Evolutionary conservation across 805 yeast species (phyloP).

Genomic region (Kockiozyma suomiensis): DNA sequence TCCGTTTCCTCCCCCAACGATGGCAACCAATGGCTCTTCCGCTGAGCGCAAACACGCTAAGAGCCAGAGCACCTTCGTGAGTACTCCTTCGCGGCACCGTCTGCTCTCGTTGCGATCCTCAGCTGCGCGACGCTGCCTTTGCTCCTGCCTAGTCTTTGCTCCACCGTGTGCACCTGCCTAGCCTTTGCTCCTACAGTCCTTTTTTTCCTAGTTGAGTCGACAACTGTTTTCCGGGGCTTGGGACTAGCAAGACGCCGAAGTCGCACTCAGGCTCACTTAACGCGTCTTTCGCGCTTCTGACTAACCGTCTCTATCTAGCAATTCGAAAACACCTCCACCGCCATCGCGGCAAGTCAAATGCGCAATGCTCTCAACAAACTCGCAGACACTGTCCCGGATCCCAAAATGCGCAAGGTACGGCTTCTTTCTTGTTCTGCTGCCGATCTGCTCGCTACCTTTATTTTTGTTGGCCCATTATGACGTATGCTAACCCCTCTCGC

Average conservation of each 20-base stretch:
- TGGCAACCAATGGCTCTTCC: conserved; percentile 17
- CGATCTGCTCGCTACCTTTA: not conserved
- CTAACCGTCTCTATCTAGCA: conserved; percentile 8
- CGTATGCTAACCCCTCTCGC: conserved; percentile 7
- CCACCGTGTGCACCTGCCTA: no score
- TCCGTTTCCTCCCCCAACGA: not conserved
- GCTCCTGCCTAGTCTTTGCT: no score
- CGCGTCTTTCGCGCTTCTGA: not conserved
- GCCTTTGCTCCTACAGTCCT: no score
- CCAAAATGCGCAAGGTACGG: conserved; percentile 39
- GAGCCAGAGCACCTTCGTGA: conserved; percentile 69
- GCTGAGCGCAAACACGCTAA: conserved; percentile 58
- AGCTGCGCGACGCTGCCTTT: not conserved
- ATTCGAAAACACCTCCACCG: conserved; percentile 91
- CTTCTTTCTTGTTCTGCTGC: not conserved
- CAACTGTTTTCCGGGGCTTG: no score
- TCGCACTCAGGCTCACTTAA: not conserved
- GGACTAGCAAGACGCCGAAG: no score
- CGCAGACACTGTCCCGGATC: conserved; percentile 73
- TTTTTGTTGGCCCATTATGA: not conserved
- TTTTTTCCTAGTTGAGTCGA: no score
- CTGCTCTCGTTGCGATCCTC: not conserved
- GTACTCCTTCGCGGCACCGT: conserved; percentile 40
- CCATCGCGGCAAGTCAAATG: conserved; percentile 97
- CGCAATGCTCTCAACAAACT: conserved; percentile 89